Evolutionary conservation across 2,329 filamentous ascomycete species (phyloP).

Genomic region (Chaetothyriales sp.): DNA sequence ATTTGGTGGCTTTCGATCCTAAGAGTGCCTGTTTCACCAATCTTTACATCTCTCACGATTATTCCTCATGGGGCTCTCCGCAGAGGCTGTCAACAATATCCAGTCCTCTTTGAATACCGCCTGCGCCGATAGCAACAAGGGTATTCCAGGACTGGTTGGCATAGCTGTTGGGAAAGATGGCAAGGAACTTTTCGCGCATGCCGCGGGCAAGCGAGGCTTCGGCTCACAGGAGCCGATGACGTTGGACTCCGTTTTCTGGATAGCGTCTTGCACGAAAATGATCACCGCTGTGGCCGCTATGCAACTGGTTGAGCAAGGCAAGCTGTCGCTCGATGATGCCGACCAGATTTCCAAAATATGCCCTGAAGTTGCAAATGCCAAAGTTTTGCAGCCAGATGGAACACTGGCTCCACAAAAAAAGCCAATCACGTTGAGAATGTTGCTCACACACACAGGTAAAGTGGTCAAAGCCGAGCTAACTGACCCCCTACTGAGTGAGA

Average conservation of each 20-base stretch:
- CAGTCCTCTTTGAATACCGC: slow-evolving; percentile 4
- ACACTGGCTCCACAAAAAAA: slow-evolving; percentile 24
- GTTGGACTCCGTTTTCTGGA: slow-evolving; percentile 28
- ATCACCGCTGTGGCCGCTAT: slow-evolving; percentile 39
- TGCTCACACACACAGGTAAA: slow-evolving; percentile 37
- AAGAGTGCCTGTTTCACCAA: not conserved
- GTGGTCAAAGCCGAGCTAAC: slow-evolving; percentile 13
- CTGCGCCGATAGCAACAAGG: slow-evolving; percentile 24
- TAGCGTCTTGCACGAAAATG: slow-evolving; percentile 47
- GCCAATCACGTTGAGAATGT: slow-evolving; percentile 38
- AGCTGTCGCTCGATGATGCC: slow-evolving; percentile 36
- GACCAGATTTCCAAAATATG: slow-evolving; percentile 30
- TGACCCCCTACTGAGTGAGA: not conserved
- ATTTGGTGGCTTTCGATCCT: no score
- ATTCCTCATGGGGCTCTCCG: slow-evolving; percentile 6
- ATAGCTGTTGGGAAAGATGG: slow-evolving; percentile 17
- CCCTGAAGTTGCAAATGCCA: slow-evolving; percentile 33
- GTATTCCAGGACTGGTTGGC: slow-evolving; percentile 24
- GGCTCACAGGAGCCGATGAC: slow-evolving; percentile 15
- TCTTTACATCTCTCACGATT: not conserved
- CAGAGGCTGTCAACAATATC: slow-evolving; percentile 5
- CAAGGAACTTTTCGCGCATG: slow-evolving; percentile 18
- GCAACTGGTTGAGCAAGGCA: slow-evolving; percentile 43
- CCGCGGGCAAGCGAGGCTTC: slow-evolving; percentile 17
- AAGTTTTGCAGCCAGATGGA: slow-evolving; percentile 29